Conservation (phyloP, 306 rosid species). For the Malus fusca region DNA sequence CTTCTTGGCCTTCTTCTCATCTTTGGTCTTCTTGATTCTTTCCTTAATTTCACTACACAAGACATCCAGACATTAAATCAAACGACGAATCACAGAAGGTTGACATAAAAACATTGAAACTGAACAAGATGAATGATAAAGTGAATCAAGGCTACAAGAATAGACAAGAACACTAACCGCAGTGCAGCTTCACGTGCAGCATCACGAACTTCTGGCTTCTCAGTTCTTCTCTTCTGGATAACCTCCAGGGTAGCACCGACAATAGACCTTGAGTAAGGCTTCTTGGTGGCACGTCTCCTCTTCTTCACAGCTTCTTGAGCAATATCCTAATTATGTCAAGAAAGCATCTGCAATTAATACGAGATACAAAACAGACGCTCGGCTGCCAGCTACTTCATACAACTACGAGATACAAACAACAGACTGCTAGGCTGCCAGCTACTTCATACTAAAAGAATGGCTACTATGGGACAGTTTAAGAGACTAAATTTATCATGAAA, state of each 20-base stretch:
- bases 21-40: conserved; percentile 81
- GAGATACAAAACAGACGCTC: background rate
- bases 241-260: conserved; percentile 67
- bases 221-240: conserved; percentile 60
- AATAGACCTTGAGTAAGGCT: conserved; percentile 68
- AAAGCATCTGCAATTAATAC: background rate
- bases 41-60: conserved; percentile 72
- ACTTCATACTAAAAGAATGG: background rate
- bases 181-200: conserved; percentile 83
- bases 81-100: background rate
- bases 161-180: conserved; percentile 27
- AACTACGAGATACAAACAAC: background rate
- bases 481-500: background rate
- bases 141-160: background rate
- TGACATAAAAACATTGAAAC: background rate
- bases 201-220: conserved; percentile 71
- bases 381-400: background rate
- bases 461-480: background rate
- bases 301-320: conserved; percentile 77
- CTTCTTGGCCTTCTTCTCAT: conserved; percentile 84
- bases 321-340: conserved; percentile 32
- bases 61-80: background rate
- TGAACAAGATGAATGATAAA: background rate
- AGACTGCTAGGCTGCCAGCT: background rate
- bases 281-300: conserved; percentile 62